phyloP scores from a whole-genome alignment of 1,284 basidiomycete species.

The Austroboletus niveus region DNA sequence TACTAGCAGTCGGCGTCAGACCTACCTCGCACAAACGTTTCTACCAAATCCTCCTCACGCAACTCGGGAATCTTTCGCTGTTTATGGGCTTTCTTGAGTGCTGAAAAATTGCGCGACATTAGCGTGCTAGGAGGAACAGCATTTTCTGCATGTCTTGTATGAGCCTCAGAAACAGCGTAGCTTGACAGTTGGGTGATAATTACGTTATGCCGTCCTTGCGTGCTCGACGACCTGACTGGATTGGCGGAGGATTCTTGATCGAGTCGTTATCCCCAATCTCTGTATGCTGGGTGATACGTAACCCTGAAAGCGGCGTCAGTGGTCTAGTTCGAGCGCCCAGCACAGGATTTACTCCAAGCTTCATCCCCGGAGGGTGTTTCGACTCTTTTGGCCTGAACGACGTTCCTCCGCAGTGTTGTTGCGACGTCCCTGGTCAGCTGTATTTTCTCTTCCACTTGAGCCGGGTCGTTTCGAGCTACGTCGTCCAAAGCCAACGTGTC shows the following conservation, averaged over 20 bases:
- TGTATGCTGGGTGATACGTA: slow-evolving; percentile 65
- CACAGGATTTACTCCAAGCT: slow-evolving; percentile 52
- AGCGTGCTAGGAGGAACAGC: slow-evolving; percentile 37
- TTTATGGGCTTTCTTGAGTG: slow-evolving; percentile 65
- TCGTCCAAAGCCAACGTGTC: slow-evolving; percentile 44
- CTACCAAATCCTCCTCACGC: slow-evolving; percentile 70
- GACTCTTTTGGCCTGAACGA: slow-evolving; percentile 64
- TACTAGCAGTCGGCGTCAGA: not conserved
- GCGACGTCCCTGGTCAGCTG: slow-evolving; percentile 63
- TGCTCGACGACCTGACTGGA: slow-evolving; percentile 44
- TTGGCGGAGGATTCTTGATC: slow-evolving; percentile 53
- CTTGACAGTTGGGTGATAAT: slow-evolving; percentile 15
- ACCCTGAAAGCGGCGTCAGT: slow-evolving; percentile 38
- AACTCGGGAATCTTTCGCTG: slow-evolving; percentile 62
- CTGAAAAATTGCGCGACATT: slow-evolving; percentile 53
- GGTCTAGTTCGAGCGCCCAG: not conserved
- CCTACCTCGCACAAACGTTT: slow-evolving; percentile 74
- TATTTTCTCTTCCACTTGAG: slow-evolving; percentile 51
- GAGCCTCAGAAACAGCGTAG: slow-evolving; percentile 27
- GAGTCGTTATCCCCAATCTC: slow-evolving; percentile 74
- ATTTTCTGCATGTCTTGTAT: slow-evolving; percentile 39
- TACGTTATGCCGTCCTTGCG: slow-evolving; percentile 40
- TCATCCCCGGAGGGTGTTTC: slow-evolving; percentile 36
- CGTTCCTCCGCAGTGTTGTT: slow-evolving; percentile 62
- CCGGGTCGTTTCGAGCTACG: slow-evolving; percentile 41